Evolutionary conservation across 2,329 filamentous ascomycete genomes (phyloP).

Genomic region (Phaeosphaeriaceae sp.): DNA sequence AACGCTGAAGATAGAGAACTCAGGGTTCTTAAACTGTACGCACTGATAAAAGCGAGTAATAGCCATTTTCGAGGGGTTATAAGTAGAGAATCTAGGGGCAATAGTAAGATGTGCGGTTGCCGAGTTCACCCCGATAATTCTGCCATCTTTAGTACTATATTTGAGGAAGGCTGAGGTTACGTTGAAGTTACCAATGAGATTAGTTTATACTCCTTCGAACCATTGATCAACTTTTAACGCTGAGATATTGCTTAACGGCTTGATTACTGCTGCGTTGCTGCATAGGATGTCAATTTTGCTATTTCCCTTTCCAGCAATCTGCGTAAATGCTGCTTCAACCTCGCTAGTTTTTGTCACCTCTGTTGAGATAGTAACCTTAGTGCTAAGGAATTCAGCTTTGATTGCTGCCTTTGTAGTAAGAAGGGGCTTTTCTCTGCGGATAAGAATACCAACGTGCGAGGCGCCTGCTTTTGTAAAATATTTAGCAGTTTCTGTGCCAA

Average conservation of each 20-base stretch:
- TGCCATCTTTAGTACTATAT: slow-evolving; percentile 20
- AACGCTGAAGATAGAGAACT: slow-evolving; percentile 47
- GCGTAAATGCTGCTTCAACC: slow-evolving; percentile 26
- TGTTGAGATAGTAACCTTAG: slow-evolving; percentile 17
- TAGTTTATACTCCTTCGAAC: slow-evolving; percentile 16
- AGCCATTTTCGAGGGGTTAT: slow-evolving; percentile 48
- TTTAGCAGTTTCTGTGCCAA: slow-evolving; percentile 48
- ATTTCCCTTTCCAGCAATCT: slow-evolving; percentile 8
- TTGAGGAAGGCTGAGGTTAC: slow-evolving; percentile 32
- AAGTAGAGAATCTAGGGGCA: slow-evolving; percentile 25
- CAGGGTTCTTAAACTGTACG: slow-evolving; percentile 46
- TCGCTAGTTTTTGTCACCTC: slow-evolving; percentile 22
- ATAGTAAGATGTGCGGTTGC: slow-evolving; percentile 23
- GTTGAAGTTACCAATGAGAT: slow-evolving; percentile 23
- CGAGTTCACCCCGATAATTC: slow-evolving; percentile 28
- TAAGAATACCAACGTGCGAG: slow-evolving; percentile 52
- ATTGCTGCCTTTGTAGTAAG: slow-evolving; percentile 46
- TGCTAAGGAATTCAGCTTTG: slow-evolving; percentile 15
- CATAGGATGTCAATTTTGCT: slow-evolving; percentile 29
- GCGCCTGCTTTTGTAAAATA: slow-evolving; percentile 54
- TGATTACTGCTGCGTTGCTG: slow-evolving; percentile 26
- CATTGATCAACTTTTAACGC: slow-evolving; percentile 13
- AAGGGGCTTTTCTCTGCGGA: slow-evolving; percentile 45
- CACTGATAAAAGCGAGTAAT: slow-evolving; percentile 46
- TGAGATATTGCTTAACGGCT: slow-evolving; percentile 6